Conservation (phyloP, 306 rosid species). For the Quercus parvula region DNA sequence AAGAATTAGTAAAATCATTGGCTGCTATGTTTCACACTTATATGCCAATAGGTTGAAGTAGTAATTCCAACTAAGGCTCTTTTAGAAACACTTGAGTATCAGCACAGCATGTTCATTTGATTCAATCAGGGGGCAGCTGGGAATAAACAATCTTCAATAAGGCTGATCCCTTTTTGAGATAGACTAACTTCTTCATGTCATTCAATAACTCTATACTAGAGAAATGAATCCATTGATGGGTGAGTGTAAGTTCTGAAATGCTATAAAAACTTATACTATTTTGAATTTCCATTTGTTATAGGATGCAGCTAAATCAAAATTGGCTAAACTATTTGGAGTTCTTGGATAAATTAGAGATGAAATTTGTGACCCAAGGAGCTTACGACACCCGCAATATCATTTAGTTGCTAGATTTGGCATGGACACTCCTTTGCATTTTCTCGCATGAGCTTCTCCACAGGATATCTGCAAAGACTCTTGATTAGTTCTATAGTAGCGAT, state of each 20-base stretch:
- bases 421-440: conserved; percentile 96
- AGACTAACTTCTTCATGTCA: neutral
- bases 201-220: neutral
- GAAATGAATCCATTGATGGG: neutral
- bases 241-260: neutral
- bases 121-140: neutral
- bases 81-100: neutral
- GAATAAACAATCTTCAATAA: neutral
- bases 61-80: neutral
- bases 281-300: neutral
- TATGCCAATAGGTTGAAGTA: neutral
- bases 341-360: conserved; percentile 98
- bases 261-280: neutral
- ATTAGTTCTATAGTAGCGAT: conserved; percentile 82
- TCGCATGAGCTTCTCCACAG: conserved; percentile 98
- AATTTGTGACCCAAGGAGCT: conserved; percentile 93
- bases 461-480: conserved; percentile 92
- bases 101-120: neutral
- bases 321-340: conserved; percentile 56
- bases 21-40: neutral
- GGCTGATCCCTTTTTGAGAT: neutral
- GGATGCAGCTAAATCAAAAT: neutral
- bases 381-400: conserved; percentile 94
- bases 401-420: conserved; percentile 97
- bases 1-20: neutral